Evolutionary conservation across 2,329 filamentous ascomycete species (phyloP), one percentile per base, ranked within the genome.

Genomic region (Aspergillus oerlinghausenensis): DNA sequence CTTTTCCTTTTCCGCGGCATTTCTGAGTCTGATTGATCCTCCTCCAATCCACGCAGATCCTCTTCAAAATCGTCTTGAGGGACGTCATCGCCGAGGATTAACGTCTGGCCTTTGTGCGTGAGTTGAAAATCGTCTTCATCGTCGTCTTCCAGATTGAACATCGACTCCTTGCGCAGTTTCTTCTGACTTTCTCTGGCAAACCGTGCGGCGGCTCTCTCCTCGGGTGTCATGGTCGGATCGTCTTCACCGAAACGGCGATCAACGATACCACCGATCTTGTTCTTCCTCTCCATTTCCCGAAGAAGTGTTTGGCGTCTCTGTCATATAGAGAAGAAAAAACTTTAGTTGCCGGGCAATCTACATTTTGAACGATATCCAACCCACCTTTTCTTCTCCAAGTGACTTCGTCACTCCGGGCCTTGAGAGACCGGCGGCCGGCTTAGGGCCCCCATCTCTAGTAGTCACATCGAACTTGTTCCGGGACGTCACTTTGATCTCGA

Each of bases 191-290:
- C 94, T 67, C 86, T 80, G 48, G 93, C 90, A 70, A 96, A 99
- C 69, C 94, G 84, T 74, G 96, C 90, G 63, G 94, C 83, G 77
- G 94, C 94, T 71, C 89, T 89, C 69, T 97, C 90, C 70, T 99
- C 94, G 2, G 92, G 88, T 3, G 90, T 90, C 90, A 99, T 93
- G 11, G 86, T 89, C 10, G 92, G 90, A 72, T 99, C 92, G 68
- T 95, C 89, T 79, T 99, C 95, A 74, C 95, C 94, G 68, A 99
- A 96, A 66, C 94, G 88, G 67, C 91, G 85, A 80, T 99, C 94
- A 53, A 96, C 76, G 60, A 99, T 90, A 4, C 92, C 93, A 62
- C 94, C 94, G 21, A 93, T 88, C 75, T 96, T 97, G 73, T 95
- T 92, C 42, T 90, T 85, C 59, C 86, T 83, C 69, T 95, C 89